A percentile compares a stretch with the other conserved stretches of the same genome.
Conservation (phyloP, 2,329 filamentous ascomycete species). For the Aspergillus tamarii region DNA sequence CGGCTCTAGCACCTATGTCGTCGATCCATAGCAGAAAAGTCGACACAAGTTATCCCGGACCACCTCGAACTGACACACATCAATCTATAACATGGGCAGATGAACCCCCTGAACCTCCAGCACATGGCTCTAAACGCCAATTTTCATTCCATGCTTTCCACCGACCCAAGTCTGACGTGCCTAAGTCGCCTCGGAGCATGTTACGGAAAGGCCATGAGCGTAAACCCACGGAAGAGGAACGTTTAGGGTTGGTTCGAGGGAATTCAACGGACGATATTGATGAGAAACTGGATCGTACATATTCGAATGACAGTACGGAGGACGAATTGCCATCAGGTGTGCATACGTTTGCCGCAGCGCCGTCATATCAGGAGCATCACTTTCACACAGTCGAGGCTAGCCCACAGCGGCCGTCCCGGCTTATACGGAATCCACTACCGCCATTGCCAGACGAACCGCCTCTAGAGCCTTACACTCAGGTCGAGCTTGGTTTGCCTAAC, state of each 20-base stretch:
- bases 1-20: conserved; percentile 64
- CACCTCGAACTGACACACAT: conserved; percentile 42
- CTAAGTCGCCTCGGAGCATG: conserved; percentile 39
- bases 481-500: conserved; percentile 2
- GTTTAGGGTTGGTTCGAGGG: conserved; percentile 78
- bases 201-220: conserved; percentile 46
- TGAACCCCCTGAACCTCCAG: conserved; percentile 35
- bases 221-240: conserved; percentile 77
- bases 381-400: conserved; percentile 5
- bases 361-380: conserved; percentile 18
- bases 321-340: conserved; percentile 9
- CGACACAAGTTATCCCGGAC: conserved; percentile 43
- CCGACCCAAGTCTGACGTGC: conserved; percentile 42
- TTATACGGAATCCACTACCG: conserved; percentile 36
- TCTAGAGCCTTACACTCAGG: conserved; percentile 13
- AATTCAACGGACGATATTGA: conserved; percentile 52
- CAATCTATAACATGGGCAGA: conserved; percentile 41
- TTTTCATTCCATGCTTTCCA: conserved; percentile 92
- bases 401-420: conserved; percentile 24
- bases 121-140: conserved; percentile 68
- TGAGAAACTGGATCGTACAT: conserved; percentile 34
- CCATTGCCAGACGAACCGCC: conserved; percentile 35
- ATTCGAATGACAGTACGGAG: conserved; percentile 22
- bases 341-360: neutral
- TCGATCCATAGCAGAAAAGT: conserved; percentile 52